A percentile compares a stretch with the other conserved stretches of the same genome.
phyloP scores from a whole-genome alignment of 208 protist genomes.

The Trypanosoma caninum region DNA sequence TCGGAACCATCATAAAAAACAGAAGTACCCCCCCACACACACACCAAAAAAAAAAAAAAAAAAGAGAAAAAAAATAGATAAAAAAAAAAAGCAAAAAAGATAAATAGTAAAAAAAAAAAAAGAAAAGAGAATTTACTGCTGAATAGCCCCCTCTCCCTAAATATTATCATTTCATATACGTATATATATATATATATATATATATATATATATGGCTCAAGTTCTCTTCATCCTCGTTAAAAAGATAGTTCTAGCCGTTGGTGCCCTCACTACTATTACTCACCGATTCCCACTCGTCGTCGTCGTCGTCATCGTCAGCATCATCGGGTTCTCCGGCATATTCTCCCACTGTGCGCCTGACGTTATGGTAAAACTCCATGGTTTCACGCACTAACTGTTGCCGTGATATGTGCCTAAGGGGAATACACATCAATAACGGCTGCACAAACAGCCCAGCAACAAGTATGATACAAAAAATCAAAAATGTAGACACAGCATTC shows the following conservation, averaged over 20 bases:
- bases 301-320: not conserved
- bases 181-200: conserved; percentile 9
- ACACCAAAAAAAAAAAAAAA: not conserved
- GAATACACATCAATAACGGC: not conserved
- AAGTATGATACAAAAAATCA: conserved; percentile 13
- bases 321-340: conserved; percentile 6
- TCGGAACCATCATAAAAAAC: too few relatives aligned
- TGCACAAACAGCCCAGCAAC: conserved; percentile 3
- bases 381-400: conserved; percentile 23
- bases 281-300: not conserved
- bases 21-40: not conserved
- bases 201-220: conserved; percentile 2
- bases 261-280: not conserved
- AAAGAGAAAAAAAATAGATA: not conserved
- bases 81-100: conserved; percentile 1
- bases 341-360: conserved; percentile 21
- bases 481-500: not conserved
- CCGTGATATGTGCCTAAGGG: not conserved
- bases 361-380: conserved; percentile 18
- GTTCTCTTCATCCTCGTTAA: not conserved
- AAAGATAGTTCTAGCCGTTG: not conserved
- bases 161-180: not conserved
- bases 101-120: not conserved
- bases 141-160: not conserved
- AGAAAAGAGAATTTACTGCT: not conserved